Evolutionary conservation across 2,329 filamentous ascomycete genomes (phyloP), one percentile per base, ranked within the genome.

Genomic region (Calonectria hawksworthii): DNA sequence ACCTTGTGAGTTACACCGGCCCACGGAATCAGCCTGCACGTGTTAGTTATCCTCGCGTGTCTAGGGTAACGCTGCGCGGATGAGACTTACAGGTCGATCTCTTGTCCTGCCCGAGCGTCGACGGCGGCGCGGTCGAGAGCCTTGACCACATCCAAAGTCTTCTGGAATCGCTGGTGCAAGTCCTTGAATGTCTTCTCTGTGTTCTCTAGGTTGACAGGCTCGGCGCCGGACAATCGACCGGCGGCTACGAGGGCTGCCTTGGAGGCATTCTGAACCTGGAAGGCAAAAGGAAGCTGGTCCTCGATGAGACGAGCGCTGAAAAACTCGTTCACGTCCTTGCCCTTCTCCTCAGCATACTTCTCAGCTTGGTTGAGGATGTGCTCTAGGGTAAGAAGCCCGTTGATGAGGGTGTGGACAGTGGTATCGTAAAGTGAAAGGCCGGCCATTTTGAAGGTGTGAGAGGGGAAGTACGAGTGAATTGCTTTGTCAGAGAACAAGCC

Each of bases 291-390:
- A 1, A 73, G 73, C 47, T 80, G 76, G 23, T 80, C 78, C 11
- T 79, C 75, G 13, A 80, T 14, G 3, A 80, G 72, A 0, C 71
- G 75, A 21, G 78, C 78, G 34, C 75, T 32, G 3, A 61, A 38
- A 1, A 74, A 79, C 7, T 71, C 68, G 30, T 80, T 68, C 23
- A 75, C 71, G 23, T 79, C 61, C 23, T 78, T 32, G 1, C 68
- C 64, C 30, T 80, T 77, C 30, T 76, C 73, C 61, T 76, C 75
- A 52, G 78, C 76, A 50, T 76, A 75, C 23, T 79, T 52, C n/a
- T 80, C 75, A 3, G 78, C 78, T 18, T 79, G 74, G 21, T 54
- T 52, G 41, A 77, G 74, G n/a, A 78, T 64, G 30, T 75, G 76
- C 47, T 78, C 76, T 32, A 74, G 74, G 23, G 76, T 68, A 6